These are phyloP conservation scores for Verticillium nonalfalfae DNA, from an alignment of 2,329 filamentous ascomycete species.

Conservation along the genomic window DNA sequence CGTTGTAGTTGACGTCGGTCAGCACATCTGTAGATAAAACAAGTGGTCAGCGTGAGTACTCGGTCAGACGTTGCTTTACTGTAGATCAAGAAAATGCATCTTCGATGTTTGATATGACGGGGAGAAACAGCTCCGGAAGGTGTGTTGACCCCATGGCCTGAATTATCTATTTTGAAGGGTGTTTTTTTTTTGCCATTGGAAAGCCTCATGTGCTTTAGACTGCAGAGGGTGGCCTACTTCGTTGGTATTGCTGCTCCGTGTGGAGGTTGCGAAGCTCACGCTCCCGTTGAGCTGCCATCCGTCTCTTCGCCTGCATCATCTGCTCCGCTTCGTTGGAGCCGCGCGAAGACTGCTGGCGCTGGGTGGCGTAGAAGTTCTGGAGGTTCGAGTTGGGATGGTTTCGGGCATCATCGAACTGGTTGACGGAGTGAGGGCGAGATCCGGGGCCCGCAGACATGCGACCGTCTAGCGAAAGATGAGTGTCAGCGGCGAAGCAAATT, in stretches of 20 bases:
- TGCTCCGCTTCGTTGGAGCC: conserved; percentile 89
- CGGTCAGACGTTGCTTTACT: conserved; percentile 2
- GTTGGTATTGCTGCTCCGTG: conserved; percentile 99
- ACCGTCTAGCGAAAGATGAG: conserved; percentile 48
- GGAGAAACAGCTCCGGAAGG: conserved; percentile 6
- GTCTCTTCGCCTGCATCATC: conserved; percentile 98
- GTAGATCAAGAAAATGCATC: conserved; percentile 1
- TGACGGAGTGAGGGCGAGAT: conserved; percentile 75
- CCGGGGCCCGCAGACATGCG: conserved; percentile 57
- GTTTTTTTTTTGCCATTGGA: conserved; percentile 28
- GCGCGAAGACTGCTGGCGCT: conserved; percentile 83
- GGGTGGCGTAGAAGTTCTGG: conserved; percentile 89
- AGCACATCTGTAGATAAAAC: conserved; percentile 9
- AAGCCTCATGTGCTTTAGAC: conserved; percentile 52
- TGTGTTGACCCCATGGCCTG: conserved; percentile 10
- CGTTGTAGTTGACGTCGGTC: conserved; percentile 18
- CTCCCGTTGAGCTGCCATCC: conserved; percentile 98
- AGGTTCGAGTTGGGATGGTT: conserved; percentile 70
- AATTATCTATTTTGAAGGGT: conserved; percentile 23
- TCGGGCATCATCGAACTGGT: conserved; percentile 72
- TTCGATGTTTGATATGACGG: conserved; percentile 6
- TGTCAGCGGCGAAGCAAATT: conserved; percentile 16
- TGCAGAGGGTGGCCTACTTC: conserved; percentile 86
- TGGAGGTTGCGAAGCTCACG: conserved; percentile 99
- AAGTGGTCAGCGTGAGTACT: conserved; percentile 9